These are phyloP conservation scores for Talaromyces liani DNA, from an alignment of 495 filamentous ascomycete species.

Conservation along the genomic window DNA sequence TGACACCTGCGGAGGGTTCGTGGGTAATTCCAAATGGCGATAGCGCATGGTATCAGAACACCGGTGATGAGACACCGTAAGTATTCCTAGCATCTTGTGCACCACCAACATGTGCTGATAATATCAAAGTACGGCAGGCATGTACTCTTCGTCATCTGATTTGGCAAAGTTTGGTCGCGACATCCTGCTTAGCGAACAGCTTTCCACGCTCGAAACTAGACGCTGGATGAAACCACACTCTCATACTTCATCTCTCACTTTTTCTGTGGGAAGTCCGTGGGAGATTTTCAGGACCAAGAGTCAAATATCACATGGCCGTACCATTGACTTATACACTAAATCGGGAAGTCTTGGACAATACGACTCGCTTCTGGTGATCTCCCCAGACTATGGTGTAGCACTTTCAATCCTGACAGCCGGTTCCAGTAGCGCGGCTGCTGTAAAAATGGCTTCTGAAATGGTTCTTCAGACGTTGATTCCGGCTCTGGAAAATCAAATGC, in stretches of 20 bases:
- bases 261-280: conserved; percentile 50
- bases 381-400: conserved; percentile 45
- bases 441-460: background rate
- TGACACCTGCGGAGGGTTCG: conserved; percentile 20
- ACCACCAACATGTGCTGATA: conserved; percentile 6
- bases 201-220: conserved; percentile 36
- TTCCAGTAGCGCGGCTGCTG: background rate
- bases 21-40: conserved; percentile 31
- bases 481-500: background rate
- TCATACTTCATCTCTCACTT: conserved; percentile 37
- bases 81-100: conserved; percentile 12
- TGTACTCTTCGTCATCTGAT: conserved; percentile 49
- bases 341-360: conserved; percentile 38
- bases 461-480: background rate
- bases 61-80: conserved; percentile 40
- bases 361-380: conserved; percentile 34
- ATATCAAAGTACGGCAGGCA: conserved; percentile 40
- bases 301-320: conserved; percentile 9
- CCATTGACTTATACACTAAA: conserved; percentile 50
- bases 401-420: conserved; percentile 42
- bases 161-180: conserved; percentile 44
- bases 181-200: conserved; percentile 44
- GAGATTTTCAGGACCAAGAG: conserved; percentile 32
- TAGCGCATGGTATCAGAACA: conserved; percentile 28
- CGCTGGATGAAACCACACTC: conserved; percentile 51